phyloP scores from a whole-genome alignment of 208 protist species.

The Perkinsela sp. region DNA sequence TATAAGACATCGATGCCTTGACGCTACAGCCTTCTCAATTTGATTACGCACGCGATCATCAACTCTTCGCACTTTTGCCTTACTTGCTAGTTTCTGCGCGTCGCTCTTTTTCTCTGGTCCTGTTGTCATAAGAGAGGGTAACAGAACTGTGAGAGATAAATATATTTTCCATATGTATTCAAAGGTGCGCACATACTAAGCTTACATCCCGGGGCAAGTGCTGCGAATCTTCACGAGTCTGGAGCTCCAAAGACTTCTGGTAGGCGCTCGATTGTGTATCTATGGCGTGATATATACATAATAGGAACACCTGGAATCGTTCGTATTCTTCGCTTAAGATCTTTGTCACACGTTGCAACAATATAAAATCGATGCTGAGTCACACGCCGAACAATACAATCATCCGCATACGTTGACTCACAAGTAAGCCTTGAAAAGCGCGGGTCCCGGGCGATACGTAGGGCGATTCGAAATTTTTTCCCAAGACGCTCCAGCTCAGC shows the following conservation, averaged over 20 bases:
- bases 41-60: constrained; percentile 77
- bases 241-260: constrained; percentile 70
- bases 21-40: constrained; percentile 84
- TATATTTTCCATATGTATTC: too few relatives aligned
- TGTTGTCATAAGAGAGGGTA: too few relatives aligned
- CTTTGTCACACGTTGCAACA: constrained; percentile 72
- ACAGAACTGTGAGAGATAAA: too few relatives aligned
- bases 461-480: constrained; percentile 67
- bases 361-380: constrained; percentile 65
- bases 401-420: constrained; percentile 93
- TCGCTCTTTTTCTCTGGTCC: constrained; percentile 2
- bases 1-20: constrained; percentile 80
- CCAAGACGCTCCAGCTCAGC: constrained; percentile 96
- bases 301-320: constrained; percentile 95
- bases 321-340: constrained; percentile 83
- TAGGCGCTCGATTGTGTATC: constrained; percentile 88
- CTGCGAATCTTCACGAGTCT: not conserved
- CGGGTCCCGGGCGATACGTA: constrained; percentile 84
- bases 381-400: constrained; percentile 90
- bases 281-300: constrained; percentile 84
- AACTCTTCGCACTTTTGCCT: constrained; percentile 11
- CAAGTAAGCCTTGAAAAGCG: constrained; percentile 85
- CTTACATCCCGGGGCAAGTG: too few relatives aligned
- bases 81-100: constrained; percentile 3
- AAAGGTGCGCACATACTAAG: too few relatives aligned